Evolutionary conservation across 371 early-diverging fungal species (phyloP), one percentile per base, ranked within the genome.

Genomic region (Mortierella sp.): DNA sequence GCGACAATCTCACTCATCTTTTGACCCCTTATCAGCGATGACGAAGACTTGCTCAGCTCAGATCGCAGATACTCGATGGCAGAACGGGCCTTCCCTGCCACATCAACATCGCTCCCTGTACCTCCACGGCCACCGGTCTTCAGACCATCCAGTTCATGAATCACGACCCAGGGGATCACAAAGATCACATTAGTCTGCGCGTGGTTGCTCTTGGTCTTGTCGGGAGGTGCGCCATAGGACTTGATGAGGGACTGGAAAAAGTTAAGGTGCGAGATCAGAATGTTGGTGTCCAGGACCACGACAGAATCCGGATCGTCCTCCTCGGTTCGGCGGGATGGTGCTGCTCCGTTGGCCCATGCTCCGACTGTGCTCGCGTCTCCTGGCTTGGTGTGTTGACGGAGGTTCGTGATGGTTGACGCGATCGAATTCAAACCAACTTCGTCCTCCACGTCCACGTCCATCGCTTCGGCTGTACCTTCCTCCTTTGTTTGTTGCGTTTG

Each of bases 111-210:
- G 10, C 58, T 37, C 22, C 73, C 70, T 22, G 66, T 72, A 26
- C 69, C 50, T 26, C 53, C 41, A 8, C 65, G 29, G 0, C 65
- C 44, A 19, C 40, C 61, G 14, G 58, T 48, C 41, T 86, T 86
- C 44, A 86, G 47, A 10, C 83, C 79, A 68, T 86, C 86, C 50
- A 86, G 58, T 61, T 86, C 86, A 63, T 85, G 83, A 14, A 86
- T 74, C 8, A 86, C 86, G n/a, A 85, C 61, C 86, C 86, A 86
- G 4, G 86, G 86, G 29, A 86, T 45, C 9, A 86, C 72, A 37
- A 85, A 76, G 37, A 79, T 16, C 22, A 86, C 58, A 2, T 61
- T 44, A n/a, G 70, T 47, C 10, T 71, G 63, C 34, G 22, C 55
- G 22, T 10, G 7, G 34, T 40, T 34, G 22, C 13, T 24, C 19